phyloP scores from a whole-genome alignment of 1,284 basidiomycete genomes.

The Marasmius oreades region DNA sequence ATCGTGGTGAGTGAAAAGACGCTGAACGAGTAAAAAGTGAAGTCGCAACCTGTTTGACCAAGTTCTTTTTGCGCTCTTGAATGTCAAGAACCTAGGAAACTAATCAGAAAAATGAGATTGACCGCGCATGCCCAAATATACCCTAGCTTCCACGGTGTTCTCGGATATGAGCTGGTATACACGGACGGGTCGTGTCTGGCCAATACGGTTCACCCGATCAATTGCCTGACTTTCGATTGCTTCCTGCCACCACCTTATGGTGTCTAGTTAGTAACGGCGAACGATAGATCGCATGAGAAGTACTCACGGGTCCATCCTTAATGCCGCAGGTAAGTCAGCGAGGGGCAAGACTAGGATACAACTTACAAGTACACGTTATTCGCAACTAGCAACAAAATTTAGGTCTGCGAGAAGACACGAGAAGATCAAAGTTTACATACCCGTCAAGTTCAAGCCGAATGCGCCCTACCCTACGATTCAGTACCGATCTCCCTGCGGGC shows the following conservation, averaged over 20 bases:
- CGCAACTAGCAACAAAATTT: conserved; percentile 45
- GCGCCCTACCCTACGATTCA: conserved; percentile 48
- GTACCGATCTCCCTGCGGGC: background rate
- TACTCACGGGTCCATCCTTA: conserved; percentile 82
- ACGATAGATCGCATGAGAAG: background rate
- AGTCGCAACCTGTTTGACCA: conserved; percentile 60
- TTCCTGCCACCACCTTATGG: conserved; percentile 73
- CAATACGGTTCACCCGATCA: conserved; percentile 71
- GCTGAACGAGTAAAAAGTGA: background rate
- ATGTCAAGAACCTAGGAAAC: conserved; percentile 67
- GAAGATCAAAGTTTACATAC: conserved; percentile 18
- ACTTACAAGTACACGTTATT: conserved; percentile 86
- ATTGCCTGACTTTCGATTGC: conserved; percentile 90
- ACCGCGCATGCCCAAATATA: conserved; percentile 20
- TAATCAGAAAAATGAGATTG: background rate
- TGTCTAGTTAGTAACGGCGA: conserved; percentile 1
- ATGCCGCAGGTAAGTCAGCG: background rate
- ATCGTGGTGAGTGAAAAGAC: conserved; percentile 1
- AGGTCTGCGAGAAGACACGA: background rate
- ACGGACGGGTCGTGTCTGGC: conserved; percentile 76
- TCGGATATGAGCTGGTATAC: conserved; percentile 89
- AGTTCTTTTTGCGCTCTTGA: conserved; percentile 72
- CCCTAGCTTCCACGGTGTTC: conserved; percentile 83
- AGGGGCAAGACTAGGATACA: background rate
- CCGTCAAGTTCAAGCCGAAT: conserved; percentile 81